Evolutionary conservation across 306 rosid genomes (phyloP), one percentile per base, ranked within the genome.

Genomic region (Hippophae tibetana): DNA sequence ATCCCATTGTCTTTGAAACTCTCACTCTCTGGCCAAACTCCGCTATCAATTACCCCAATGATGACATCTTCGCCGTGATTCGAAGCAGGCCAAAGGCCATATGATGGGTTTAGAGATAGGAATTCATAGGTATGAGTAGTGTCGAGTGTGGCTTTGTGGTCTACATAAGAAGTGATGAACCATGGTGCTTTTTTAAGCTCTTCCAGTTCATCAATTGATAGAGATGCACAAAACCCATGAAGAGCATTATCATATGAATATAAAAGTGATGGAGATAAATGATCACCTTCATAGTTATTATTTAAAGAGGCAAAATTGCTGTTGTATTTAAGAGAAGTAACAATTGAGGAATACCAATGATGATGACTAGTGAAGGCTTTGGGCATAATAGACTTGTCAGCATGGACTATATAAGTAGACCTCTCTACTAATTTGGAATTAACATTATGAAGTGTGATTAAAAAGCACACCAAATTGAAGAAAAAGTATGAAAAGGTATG

Each of bases 331-430:
- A 50, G 13, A 44, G 72, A 67, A 2, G 42, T 46, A 25, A 67
- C 45, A 11, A 67, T 41, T 49, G 72, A 67, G n/a, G 72, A 57
- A 52, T 67, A 59, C 65, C 65, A 67, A 45, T 49, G 42, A 5
- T 67, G 52, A 27, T 49, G 59, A 26, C 11, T 49, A 7, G 42
- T 18, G 58, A 57, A 67, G n/a, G 72, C 44, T 6, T n/a, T 26
- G 10, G 65, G 72, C 72, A 67, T 51, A 44, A 13, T 27, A 8
- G 72, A 67, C 46, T 67, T 67, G 58, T 67, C 64, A 54, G 54
- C 31, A 47, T 65, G 70, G 10, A 65, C 61, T 6, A 65, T 46
- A 13, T 56, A 65, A 46, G 53, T 56, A 25, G 56, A 66, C 42
- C 56, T 66, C 18, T 43, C 57, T 23, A 13, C 52, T 46, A 31